These are phyloP conservation scores for Aspergillus wentii DNA, from an alignment of 495 filamentous ascomycete genomes.

Conservation along the genomic window DNA sequence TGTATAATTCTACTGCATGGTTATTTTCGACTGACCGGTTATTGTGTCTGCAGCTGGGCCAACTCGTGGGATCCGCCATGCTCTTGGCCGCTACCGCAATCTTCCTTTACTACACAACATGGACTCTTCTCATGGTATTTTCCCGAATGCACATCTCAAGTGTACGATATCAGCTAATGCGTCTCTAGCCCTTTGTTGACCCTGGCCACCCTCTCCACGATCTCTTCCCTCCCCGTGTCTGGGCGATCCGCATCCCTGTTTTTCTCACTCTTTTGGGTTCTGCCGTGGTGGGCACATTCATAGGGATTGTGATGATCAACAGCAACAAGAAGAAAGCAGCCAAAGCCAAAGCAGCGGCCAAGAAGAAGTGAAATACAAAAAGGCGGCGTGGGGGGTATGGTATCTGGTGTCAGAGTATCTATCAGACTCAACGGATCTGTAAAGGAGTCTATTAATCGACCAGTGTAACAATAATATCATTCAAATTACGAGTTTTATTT, in stretches of 20 bases:
- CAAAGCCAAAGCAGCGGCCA: constrained; percentile 73
- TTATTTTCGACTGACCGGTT: constrained; percentile 8
- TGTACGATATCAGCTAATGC: no score
- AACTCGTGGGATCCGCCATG: constrained; percentile 94
- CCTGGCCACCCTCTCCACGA: constrained; percentile 86
- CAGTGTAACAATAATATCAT: no score
- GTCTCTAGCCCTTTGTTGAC: constrained; percentile 97
- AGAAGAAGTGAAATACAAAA: no score
- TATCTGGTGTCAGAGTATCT: no score
- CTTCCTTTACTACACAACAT: constrained; percentile 98
- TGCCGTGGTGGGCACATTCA: constrained; percentile 92
- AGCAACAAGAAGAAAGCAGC: constrained; percentile 96
- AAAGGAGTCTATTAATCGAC: no score
- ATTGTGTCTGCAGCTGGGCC: constrained; percentile 71
- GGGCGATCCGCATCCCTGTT: constrained; percentile 97
- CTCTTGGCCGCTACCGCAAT: constrained; percentile 90
- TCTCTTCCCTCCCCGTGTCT: constrained; percentile 94
- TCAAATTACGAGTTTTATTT: no score
- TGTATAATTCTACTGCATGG: not conserved
- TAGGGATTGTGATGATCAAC: constrained; percentile 97
- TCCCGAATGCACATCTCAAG: not conserved
- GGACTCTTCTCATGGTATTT: constrained; percentile 92
- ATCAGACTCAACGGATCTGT: no score
- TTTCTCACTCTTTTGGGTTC: constrained; percentile 89
- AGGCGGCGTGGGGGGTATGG: no score